Percentiles rank a stretch among this genome's conserved stretches.
These are phyloP conservation scores for Parathielavia hyrcaniae DNA, from an alignment of 495 filamentous ascomycete species.

Conservation along the genomic window DNA sequence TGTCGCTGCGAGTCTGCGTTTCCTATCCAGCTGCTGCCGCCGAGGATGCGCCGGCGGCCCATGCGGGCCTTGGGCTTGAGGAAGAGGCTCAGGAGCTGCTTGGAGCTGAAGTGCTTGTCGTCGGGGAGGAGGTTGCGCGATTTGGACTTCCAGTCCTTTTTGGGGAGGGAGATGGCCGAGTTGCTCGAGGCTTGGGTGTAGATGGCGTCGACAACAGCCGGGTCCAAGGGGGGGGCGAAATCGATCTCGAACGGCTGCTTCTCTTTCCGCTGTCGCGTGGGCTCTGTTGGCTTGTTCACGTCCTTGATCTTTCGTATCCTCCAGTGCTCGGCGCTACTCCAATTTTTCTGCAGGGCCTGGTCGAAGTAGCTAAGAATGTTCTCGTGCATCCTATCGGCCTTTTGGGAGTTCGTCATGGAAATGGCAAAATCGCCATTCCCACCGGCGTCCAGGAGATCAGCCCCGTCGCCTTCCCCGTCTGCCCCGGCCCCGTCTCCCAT, in stretches of 20 bases:
- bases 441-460: constrained; percentile 53
- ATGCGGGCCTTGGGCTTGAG: constrained; percentile 86
- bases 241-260: constrained; percentile 96
- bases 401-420: constrained; percentile 58
- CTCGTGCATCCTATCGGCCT: constrained; percentile 63
- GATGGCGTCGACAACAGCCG: constrained; percentile 66
- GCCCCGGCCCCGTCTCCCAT: constrained; percentile 46
- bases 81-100: constrained; percentile 81
- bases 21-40: constrained; percentile 30
- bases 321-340: constrained; percentile 99
- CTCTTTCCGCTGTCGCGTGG: constrained; percentile 67
- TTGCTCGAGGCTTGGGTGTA: constrained; percentile 80
- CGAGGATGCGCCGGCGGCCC: constrained; percentile 41
- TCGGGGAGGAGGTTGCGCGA: constrained; percentile 89
- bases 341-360: constrained; percentile 89
- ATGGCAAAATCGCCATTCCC: constrained; percentile 60
- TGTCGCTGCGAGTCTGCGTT: constrained; percentile 32
- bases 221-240: constrained; percentile 67
- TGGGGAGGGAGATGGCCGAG: constrained; percentile 73
- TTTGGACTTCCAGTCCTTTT: constrained; percentile 92
- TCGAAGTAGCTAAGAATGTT: constrained; percentile 97
- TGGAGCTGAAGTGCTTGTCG: constrained; percentile 97
- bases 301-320: constrained; percentile 91
- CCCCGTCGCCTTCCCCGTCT: constrained; percentile 56
- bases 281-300: constrained; percentile 53